phyloP scores from a whole-genome alignment of 148 eudicot species.

The Dianthus caryophyllus region DNA sequence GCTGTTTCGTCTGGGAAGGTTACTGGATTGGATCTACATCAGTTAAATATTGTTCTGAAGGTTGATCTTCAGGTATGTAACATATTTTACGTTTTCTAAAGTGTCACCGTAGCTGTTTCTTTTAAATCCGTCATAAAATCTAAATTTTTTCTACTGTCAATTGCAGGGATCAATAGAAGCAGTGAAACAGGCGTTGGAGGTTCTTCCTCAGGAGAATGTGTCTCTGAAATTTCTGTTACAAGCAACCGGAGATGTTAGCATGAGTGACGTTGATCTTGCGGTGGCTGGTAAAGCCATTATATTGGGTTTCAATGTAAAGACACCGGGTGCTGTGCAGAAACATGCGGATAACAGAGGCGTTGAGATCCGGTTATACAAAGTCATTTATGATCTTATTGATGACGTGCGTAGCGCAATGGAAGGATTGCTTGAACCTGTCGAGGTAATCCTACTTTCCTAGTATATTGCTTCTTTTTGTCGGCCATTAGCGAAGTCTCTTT shows the following conservation, averaged over 20 bases:
- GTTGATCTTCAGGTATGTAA: constrained; percentile 78
- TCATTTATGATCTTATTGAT: constrained; percentile 91
- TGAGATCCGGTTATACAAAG: constrained; percentile 75
- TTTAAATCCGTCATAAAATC: background rate
- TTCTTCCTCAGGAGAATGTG: constrained; percentile 86
- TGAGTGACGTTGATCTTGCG: constrained; percentile 94
- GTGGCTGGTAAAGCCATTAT: constrained; percentile 77
- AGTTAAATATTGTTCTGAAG: constrained; percentile 78
- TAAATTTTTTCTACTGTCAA: constrained; percentile 11
- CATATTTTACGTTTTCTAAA: background rate
- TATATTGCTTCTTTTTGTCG: background rate
- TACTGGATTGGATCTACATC: constrained; percentile 84
- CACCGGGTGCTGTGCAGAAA: constrained; percentile 73
- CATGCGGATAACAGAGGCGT: constrained; percentile 75
- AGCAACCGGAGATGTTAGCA: constrained; percentile 84
- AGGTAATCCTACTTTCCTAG: constrained; percentile 47
- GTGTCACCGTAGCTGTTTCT: background rate
- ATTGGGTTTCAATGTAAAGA: constrained; percentile 82
- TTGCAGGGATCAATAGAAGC: constrained; percentile 92
- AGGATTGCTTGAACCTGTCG: constrained; percentile 83
- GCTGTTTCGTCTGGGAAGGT: constrained; percentile 65
- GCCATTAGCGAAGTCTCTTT: background rate
- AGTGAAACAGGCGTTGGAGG: constrained; percentile 76
- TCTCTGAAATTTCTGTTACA: constrained; percentile 81
- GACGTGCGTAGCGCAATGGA: constrained; percentile 96